Conservation (phyloP, 768 basidiomycete genomes). For the Strobilomyces echinocephalus region DNA sequence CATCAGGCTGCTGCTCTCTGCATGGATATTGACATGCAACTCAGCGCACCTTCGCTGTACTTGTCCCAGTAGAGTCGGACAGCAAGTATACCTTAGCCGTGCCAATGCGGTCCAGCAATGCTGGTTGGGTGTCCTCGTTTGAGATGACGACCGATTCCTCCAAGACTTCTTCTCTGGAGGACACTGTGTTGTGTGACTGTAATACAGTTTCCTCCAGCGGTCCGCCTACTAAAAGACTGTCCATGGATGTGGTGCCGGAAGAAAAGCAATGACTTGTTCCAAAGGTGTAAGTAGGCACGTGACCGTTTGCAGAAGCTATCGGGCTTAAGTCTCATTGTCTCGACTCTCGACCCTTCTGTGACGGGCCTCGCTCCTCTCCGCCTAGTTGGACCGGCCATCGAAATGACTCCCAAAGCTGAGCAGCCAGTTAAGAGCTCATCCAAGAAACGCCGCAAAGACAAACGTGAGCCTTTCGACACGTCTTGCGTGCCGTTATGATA, state of each 20-base stretch:
- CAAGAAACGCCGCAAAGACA: constrained; percentile 88
- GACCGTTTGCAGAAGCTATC: constrained; percentile 1
- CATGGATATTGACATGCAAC: constrained; percentile 33
- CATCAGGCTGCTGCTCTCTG: constrained; percentile 43
- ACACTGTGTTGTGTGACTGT: constrained; percentile 50
- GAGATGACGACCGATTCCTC: constrained; percentile 24
- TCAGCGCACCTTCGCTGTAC: constrained; percentile 70
- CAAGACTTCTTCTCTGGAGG: constrained; percentile 56
- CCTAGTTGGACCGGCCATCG: not conserved
- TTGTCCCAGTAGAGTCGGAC: constrained; percentile 57
- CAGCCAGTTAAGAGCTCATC: constrained; percentile 65
- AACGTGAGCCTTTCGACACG: constrained; percentile 58
- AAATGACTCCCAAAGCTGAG: constrained; percentile 27
- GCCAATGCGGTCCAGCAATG: constrained; percentile 66
- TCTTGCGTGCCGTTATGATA: constrained; percentile 8
- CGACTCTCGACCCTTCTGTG: too few relatives aligned
- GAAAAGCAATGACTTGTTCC: not conserved
- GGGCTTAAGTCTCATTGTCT: too few relatives aligned
- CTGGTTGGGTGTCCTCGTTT: constrained; percentile 24
- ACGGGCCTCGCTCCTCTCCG: not conserved
- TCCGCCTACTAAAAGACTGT: constrained; percentile 38
- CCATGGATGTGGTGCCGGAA: constrained; percentile 36
- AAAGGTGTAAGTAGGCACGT: constrained; percentile 10
- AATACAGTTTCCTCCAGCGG: constrained; percentile 29
- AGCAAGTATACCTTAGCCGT: constrained; percentile 73